A percentile compares a stretch with the other conserved stretches of the same genome.
These are phyloP conservation scores for Panellus pusillus DNA, from an alignment of 768 basidiomycete genomes.

Conservation along the genomic window DNA sequence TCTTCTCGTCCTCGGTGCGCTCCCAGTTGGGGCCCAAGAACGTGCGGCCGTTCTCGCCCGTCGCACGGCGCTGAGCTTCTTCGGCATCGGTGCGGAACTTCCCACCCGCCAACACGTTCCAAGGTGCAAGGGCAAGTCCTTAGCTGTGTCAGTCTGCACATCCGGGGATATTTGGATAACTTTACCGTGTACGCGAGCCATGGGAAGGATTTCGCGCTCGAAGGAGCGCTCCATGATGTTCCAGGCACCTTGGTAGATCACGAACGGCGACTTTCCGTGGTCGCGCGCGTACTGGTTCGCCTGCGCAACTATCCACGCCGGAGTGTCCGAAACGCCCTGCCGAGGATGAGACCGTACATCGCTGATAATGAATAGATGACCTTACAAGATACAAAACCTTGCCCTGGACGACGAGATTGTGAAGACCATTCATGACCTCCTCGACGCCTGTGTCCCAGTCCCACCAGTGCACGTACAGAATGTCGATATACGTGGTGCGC, in stretches of 20 bases:
- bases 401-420: conserved; percentile 41
- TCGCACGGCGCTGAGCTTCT: conserved; percentile 27
- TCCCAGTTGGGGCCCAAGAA: conserved; percentile 17
- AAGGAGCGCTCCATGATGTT: conserved; percentile 37
- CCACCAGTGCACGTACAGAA: conserved; percentile 58
- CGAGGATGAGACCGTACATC: neutral
- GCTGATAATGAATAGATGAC: neutral
- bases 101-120: conserved; percentile 4
- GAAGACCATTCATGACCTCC: conserved; percentile 48
- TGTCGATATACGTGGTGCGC: conserved; percentile 58
- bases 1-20: conserved; percentile 25
- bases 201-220: conserved; percentile 46
- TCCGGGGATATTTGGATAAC: too few species aligned
- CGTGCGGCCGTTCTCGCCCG: conserved; percentile 33
- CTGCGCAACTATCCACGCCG: conserved; percentile 18
- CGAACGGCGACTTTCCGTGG: conserved; percentile 44
- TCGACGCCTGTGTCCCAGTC: conserved; percentile 38
- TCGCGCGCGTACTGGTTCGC: conserved; percentile 42
- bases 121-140: conserved; percentile 19
- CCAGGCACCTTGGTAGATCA: conserved; percentile 44
- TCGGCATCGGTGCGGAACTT: conserved; percentile 14
- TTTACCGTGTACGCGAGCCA: conserved; percentile 20
- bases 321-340: conserved; percentile 29
- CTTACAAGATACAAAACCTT: conserved; percentile 44
- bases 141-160: neutral